These are phyloP conservation scores for Lactarius hatsudake DNA, from an alignment of 768 basidiomycete genomes.

Conservation along the genomic window DNA sequence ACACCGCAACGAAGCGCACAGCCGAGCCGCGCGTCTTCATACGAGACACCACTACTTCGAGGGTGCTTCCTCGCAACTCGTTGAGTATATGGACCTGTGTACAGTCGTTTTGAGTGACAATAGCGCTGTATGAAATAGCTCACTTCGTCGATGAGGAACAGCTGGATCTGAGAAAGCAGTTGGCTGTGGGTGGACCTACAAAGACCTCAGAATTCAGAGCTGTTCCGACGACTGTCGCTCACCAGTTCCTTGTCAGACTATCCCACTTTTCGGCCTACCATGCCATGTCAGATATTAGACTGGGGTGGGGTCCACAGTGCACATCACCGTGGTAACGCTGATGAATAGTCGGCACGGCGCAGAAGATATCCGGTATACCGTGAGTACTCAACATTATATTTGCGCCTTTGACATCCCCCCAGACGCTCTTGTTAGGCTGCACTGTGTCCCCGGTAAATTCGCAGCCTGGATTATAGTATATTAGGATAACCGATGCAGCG, in stretches of 20 bases:
- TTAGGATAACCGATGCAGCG: slow-evolving; percentile 1
- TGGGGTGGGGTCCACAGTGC: background rate
- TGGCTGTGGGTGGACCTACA: slow-evolving; percentile 59
- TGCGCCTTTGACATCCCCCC: slow-evolving; percentile 72
- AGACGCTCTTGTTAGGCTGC: slow-evolving; percentile 57
- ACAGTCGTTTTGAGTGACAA: background rate
- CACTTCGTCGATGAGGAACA: slow-evolving; percentile 93
- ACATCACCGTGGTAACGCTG: slow-evolving; percentile 75
- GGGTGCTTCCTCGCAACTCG: slow-evolving; percentile 84
- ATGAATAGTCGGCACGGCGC: background rate
- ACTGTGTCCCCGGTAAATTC: slow-evolving; percentile 93
- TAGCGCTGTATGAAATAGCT: slow-evolving; percentile 16
- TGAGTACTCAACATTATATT: slow-evolving; percentile 63
- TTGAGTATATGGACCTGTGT: slow-evolving; percentile 86
- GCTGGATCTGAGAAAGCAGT: slow-evolving; percentile 64
- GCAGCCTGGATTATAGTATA: slow-evolving; percentile 50
- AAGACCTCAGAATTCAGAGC: slow-evolving; percentile 9
- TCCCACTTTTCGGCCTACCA: slow-evolving; percentile 94
- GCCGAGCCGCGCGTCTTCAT: slow-evolving; percentile 75
- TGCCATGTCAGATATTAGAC: slow-evolving; percentile 3
- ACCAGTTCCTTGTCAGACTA: slow-evolving; percentile 87
- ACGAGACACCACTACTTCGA: slow-evolving; percentile 92
- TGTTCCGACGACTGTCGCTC: slow-evolving; percentile 12
- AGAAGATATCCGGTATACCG: slow-evolving; percentile 28
- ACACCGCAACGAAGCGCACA: slow-evolving; percentile 85